phyloP scores from a whole-genome alignment of 305 asterid genomes.

The Fraxinus platypoda region DNA sequence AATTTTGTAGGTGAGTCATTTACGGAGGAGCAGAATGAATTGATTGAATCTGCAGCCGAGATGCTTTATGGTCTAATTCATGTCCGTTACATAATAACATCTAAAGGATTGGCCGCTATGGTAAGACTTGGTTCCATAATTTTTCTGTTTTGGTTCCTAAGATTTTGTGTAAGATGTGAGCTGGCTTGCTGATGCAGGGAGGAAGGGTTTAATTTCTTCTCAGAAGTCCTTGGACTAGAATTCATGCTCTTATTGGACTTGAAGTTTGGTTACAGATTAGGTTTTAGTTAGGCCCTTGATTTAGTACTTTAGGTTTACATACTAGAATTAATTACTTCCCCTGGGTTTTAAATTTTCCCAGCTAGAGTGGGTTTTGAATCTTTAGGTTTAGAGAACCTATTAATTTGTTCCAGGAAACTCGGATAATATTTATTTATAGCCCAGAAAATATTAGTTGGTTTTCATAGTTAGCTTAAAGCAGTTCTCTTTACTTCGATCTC shows the following conservation, averaged over 20 bases:
- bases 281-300: neutral
- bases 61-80: slow-evolving; percentile 64
- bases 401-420: neutral
- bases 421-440: neutral
- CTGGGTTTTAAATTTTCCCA: neutral
- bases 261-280: neutral
- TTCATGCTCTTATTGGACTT: neutral
- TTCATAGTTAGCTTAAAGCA: neutral
- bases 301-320: neutral
- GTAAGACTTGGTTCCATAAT: slow-evolving; percentile 36
- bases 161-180: slow-evolving; percentile 22
- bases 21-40: slow-evolving; percentile 61
- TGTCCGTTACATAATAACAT: slow-evolving; percentile 56
- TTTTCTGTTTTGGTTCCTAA: slow-evolving; percentile 8
- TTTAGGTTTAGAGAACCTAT: neutral
- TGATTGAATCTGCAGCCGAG: slow-evolving; percentile 65
- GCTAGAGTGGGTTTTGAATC: neutral
- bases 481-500: neutral
- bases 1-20: slow-evolving; percentile 48
- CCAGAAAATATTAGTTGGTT: neutral
- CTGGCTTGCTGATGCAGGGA: neutral
- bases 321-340: neutral
- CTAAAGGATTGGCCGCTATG: slow-evolving; percentile 63
- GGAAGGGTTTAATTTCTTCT: neutral
- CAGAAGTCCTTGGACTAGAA: neutral